Evolutionary conservation across 1,139 yeast genomes (phyloP).

Genomic region (Candida labiduridarum): DNA sequence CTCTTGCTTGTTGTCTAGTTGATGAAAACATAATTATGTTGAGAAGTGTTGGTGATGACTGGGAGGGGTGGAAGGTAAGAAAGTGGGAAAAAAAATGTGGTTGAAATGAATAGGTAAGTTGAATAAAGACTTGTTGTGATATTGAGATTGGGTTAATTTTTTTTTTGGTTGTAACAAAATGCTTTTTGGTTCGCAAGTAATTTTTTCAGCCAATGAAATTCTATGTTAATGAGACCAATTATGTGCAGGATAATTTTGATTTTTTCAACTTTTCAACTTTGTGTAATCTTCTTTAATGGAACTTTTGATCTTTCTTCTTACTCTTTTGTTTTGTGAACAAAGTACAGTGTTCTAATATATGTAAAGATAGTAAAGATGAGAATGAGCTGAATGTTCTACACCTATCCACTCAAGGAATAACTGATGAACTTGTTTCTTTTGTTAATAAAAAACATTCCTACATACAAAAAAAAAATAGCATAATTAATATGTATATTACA

Average conservation of each 20-base stretch:
- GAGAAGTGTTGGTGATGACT: not conserved
- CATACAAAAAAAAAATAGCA: no score
- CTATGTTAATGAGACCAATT: slow-evolving; percentile 2
- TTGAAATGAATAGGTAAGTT: not conserved
- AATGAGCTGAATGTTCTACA: no score
- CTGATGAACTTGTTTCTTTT: no score
- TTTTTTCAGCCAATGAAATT: slow-evolving; percentile 8
- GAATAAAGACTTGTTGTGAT: not conserved
- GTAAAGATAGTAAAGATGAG: no score
- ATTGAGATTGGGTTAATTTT: not conserved
- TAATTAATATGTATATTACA: no score
- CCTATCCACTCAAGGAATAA: no score
- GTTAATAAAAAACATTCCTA: no score
- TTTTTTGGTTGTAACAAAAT: not conserved
- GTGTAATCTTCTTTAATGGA: no score
- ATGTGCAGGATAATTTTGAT: not conserved
- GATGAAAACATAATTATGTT: slow-evolving; percentile 14
- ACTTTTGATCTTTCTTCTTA: no score
- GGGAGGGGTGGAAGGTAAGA: not conserved
- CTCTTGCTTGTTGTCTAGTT: slow-evolving; percentile 8
- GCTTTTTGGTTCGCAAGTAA: not conserved
- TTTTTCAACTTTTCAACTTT: not conserved
- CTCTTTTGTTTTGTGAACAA: no score
- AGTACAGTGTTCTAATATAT: no score
- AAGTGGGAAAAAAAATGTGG: no score